Evolutionary conservation across 331 rosid genomes (phyloP).

Genomic region (Pyracantha coccinea): DNA sequence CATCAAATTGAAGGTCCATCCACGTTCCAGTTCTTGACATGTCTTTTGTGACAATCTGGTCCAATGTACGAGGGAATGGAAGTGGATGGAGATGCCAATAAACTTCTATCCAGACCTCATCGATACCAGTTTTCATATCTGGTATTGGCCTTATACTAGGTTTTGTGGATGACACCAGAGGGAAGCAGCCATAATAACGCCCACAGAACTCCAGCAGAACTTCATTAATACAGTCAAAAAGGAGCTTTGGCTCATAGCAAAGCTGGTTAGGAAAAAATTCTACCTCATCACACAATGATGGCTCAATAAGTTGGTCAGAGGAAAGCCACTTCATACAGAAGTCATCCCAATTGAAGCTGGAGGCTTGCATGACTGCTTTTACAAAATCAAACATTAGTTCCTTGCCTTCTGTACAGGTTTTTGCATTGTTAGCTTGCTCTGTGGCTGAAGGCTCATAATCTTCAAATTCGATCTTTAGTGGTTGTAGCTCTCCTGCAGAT

Average conservation of each 20-base stretch:
- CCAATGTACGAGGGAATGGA: conserved; percentile 63
- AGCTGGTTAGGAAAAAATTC: conserved; percentile 47
- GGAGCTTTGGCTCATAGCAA: conserved; percentile 55
- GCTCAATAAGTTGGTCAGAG: conserved; percentile 69
- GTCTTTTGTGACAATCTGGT: conserved; percentile 77
- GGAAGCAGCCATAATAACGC: conserved; percentile 42
- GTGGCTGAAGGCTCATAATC: conserved; percentile 39
- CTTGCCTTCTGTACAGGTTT: conserved; percentile 38
- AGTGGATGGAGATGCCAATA: conserved; percentile 70
- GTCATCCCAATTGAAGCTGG: conserved; percentile 52
- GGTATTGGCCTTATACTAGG: conserved; percentile 37
- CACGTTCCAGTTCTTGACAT: conserved; percentile 57
- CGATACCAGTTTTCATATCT: conserved; percentile 29
- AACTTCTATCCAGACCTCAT: conserved; percentile 59
- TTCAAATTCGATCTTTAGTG: conserved; percentile 59
- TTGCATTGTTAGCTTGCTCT: conserved; percentile 31
- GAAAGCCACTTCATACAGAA: conserved; percentile 48
- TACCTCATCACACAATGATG: conserved; percentile 46
- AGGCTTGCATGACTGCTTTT: conserved; percentile 51
- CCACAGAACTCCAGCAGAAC: conserved; percentile 60
- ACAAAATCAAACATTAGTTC: conserved; percentile 52
- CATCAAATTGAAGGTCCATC: conserved; percentile 65
- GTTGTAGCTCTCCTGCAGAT: conserved; percentile 45
- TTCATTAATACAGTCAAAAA: conserved; percentile 60
- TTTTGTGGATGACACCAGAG: conserved; percentile 44